These are phyloP conservation scores for Graphiopsis chlorocephala DNA, from an alignment of 2,329 filamentous ascomycete genomes.

Conservation along the genomic window DNA sequence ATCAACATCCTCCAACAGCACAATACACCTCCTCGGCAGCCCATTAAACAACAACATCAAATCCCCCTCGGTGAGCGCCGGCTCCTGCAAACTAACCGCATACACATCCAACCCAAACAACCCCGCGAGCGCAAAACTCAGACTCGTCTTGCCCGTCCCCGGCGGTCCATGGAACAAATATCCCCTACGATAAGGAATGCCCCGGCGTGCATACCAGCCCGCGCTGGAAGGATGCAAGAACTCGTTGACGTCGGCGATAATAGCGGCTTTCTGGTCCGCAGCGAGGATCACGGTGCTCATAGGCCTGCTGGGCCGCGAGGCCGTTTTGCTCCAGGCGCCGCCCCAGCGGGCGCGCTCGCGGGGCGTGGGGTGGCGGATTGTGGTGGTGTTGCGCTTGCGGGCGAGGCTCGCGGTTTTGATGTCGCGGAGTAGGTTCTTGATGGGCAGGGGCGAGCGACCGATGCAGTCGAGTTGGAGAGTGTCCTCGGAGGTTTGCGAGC, in stretches of 20 bases:
- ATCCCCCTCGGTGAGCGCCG: constrained; percentile 69
- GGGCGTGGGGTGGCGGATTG: constrained; percentile 45
- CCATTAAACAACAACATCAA: constrained; percentile 44
- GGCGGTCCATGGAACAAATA: constrained; percentile 75
- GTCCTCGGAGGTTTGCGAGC: constrained; percentile 37
- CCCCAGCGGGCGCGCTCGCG: constrained; percentile 38
- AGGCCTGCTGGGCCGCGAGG: constrained; percentile 62
- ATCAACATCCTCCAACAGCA: constrained; percentile 49
- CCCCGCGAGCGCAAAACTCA: constrained; percentile 44
- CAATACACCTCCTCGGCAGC: constrained; percentile 45
- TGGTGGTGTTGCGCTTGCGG: constrained; percentile 44
- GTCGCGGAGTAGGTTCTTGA: constrained; percentile 46
- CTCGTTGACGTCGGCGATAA: constrained; percentile 72
- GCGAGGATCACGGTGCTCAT: constrained; percentile 76
- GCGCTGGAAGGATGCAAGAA: constrained; percentile 70
- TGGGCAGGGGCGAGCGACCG: constrained; percentile 47
- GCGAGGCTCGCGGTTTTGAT: constrained; percentile 46
- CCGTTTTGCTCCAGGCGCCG: constrained; percentile 42
- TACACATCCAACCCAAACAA: constrained; percentile 49
- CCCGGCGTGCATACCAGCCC: constrained; percentile 79
- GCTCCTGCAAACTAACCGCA: constrained; percentile 56
- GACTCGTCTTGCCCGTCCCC: constrained; percentile 38
- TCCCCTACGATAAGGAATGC: constrained; percentile 80
- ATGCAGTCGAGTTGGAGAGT: constrained; percentile 46
- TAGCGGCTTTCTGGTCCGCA: constrained; percentile 59